These are phyloP conservation scores for Ormosia emarginata DNA, from an alignment of 306 rosid genomes.

Conservation along the genomic window DNA sequence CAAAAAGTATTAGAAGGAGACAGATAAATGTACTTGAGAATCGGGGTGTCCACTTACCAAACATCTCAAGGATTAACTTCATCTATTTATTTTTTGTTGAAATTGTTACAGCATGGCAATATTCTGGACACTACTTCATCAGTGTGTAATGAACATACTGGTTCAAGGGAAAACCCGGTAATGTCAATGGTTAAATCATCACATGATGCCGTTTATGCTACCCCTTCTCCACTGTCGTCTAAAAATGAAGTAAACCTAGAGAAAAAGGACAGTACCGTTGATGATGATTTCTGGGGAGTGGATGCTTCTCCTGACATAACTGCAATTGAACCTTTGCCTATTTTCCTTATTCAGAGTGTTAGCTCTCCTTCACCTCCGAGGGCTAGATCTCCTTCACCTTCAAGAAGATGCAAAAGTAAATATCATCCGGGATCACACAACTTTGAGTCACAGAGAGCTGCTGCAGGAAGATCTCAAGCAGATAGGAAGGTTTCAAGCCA, in stretches of 20 bases:
- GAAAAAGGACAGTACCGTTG: background rate
- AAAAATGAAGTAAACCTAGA: background rate
- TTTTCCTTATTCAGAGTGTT: background rate
- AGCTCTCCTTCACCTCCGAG: background rate
- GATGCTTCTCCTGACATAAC: background rate
- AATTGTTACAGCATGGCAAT: constrained; percentile 19
- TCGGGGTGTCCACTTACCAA: background rate
- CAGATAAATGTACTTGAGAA: no score
- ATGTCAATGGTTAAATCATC: background rate
- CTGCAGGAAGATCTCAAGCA: constrained; percentile 15
- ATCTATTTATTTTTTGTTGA: background rate
- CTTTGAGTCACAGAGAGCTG: background rate
- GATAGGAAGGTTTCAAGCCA: background rate
- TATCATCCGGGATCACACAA: background rate
- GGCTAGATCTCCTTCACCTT: background rate
- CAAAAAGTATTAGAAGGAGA: background rate
- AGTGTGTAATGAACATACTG: background rate
- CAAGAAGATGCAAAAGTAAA: background rate
- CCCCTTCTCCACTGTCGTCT: background rate
- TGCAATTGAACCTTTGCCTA: background rate
- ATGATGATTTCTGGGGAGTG: background rate
- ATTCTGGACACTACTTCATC: background rate
- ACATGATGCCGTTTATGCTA: background rate
- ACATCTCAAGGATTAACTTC: background rate
- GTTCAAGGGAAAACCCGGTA: constrained; percentile 8